Conservation (phyloP, 2,329 filamentous ascomycete genomes). For the Phialocephala subalpina region DNA sequence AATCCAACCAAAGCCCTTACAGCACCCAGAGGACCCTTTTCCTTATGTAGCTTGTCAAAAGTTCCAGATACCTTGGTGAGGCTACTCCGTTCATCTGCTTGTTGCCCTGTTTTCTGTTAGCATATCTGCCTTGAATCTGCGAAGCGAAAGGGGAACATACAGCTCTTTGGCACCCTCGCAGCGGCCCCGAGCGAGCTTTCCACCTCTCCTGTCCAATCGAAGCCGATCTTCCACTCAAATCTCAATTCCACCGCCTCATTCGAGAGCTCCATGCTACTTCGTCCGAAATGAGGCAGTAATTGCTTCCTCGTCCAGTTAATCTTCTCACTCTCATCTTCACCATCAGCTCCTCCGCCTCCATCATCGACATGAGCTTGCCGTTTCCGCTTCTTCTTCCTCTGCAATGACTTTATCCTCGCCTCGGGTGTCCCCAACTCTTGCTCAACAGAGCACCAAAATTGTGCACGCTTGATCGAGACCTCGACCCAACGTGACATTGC, state of each 20-base stretch:
- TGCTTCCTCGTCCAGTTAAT: conserved; percentile 50
- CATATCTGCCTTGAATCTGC: not conserved
- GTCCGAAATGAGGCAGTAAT: conserved; percentile 61
- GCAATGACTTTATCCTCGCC: conserved; percentile 31
- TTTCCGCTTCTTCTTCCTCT: conserved; percentile 33
- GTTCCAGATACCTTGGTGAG: conserved; percentile 65
- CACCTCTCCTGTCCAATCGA: conserved; percentile 79
- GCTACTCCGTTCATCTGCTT: conserved; percentile 62
- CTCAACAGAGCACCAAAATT: conserved; percentile 67
- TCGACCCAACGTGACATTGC: conserved; percentile 75
- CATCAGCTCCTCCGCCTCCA: conserved; percentile 38
- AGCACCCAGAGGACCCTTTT: conserved; percentile 63
- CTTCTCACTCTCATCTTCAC: conserved; percentile 39
- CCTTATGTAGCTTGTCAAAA: conserved; percentile 66
- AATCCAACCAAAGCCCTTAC: conserved; percentile 68
- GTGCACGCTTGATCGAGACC: conserved; percentile 64
- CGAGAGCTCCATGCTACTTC: conserved; percentile 51
- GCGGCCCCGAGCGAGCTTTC: conserved; percentile 63
- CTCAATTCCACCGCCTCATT: conserved; percentile 46
- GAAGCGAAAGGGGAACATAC: conserved; percentile 55
- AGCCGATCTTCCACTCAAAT: conserved; percentile 68
- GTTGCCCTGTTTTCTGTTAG: conserved; percentile 64
- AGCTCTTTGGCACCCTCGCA: conserved; percentile 66
- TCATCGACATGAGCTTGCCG: conserved; percentile 33
- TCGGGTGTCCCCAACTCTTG: conserved; percentile 52